Base-by-base conservation (phyloP, 495 filamentous ascomycete species). In the Bathelium albidoporum region DNA sequence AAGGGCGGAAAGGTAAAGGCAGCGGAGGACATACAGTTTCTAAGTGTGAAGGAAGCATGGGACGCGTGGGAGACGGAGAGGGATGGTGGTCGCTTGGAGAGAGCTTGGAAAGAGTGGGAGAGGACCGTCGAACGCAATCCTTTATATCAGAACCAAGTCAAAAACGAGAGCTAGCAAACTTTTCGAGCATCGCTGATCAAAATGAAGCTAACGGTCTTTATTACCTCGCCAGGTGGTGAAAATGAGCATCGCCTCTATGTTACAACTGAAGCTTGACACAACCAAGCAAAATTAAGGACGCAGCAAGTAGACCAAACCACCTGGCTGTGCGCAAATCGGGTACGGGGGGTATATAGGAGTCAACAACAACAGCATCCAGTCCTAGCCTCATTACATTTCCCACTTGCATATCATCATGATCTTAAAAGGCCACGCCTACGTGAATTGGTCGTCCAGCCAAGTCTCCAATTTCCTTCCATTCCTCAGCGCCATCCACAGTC, bases 1-100 rank as follows among this genome's bases (percentile, higher is more conserved):
- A 73, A 76, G 63, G 66, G 66, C 0, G 74, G 72, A n/a, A 70
- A 70, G 59, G 68, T 71, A 1, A 73, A 73, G 65, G 45, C 61
- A 4, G 11, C 16, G 49, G 73, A 73, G 43, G 72, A 70, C 16
- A 41, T 77, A 55, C 70, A 71, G 58, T 74, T 70, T 58, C 59
- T 76, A 36, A 75, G 62, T 58, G 72, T 71, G 10, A 70, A 71
- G 32, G 73, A 76, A 52, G 64, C 63, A n/a, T 65, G 64, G 26
- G 75, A 75, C 58, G 55, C 73, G 22, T 72, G 69, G 69, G 65
- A 70, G 18, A 60, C 65, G 18, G 71, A 59, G 14, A 39, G 52
- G 45, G 49, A 60, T 12, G 66, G 62, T 9, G 64, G 49, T 55
- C 24, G 49, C 12, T 24, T 55, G 49, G 49, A 26, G 10, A 4